These are phyloP conservation scores for Solanum aculeatissimum DNA, from an alignment of 305 asterid species.

Conservation along the genomic window DNA sequence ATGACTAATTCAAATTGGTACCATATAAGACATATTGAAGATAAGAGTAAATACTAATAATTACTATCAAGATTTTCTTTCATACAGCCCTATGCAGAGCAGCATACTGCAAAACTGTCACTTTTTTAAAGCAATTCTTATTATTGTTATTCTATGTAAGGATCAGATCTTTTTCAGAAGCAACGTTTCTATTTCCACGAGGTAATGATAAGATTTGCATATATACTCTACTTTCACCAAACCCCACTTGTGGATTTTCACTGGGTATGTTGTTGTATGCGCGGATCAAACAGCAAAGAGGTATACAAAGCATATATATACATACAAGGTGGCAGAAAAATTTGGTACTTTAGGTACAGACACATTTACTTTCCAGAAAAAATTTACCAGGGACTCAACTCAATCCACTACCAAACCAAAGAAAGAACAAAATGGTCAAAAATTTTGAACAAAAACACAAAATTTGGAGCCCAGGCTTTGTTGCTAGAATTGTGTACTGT, in stretches of 20 bases:
- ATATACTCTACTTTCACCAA: too few relatives aligned
- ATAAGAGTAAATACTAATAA: too few relatives aligned
- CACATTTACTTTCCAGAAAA: not conserved
- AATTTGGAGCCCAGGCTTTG: not conserved
- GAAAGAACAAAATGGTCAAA: not conserved
- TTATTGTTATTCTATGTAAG: not conserved
- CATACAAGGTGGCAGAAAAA: not conserved
- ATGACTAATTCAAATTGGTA: not conserved
- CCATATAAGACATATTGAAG: too few relatives aligned
- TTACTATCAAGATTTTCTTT: too few relatives aligned
- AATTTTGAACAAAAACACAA: not conserved
- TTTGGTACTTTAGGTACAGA: not conserved
- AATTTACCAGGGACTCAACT: not conserved
- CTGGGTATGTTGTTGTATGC: too few relatives aligned
- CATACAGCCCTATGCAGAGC: too few relatives aligned
- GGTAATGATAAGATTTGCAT: too few relatives aligned
- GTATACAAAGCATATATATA: not conserved
- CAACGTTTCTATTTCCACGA: too few relatives aligned
- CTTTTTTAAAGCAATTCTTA: not conserved
- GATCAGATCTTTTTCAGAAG: not conserved
- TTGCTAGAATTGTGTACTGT: not conserved
- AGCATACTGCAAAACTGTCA: not conserved
- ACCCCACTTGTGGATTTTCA: too few relatives aligned
- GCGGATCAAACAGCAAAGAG: not conserved
- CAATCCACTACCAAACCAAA: not conserved